phyloP scores from a whole-genome alignment of 2,329 filamentous ascomycete species.

The Beauveria rudraprayagi region DNA sequence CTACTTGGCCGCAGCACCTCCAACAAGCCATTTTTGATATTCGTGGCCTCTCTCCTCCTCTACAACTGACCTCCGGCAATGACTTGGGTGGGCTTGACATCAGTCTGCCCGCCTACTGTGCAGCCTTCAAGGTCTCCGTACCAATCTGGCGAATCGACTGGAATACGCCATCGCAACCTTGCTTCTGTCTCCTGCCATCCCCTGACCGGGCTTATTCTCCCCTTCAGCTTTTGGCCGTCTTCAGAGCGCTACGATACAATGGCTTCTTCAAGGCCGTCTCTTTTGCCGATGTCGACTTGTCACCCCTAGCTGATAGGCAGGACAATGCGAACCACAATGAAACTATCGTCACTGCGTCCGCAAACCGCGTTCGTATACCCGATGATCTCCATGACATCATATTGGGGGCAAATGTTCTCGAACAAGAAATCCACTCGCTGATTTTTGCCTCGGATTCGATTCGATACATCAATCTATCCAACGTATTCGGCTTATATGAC shows the following conservation, averaged over 20 bases:
- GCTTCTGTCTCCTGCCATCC: conserved; percentile 41
- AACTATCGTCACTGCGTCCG: conserved; percentile 44
- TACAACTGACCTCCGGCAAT: conserved; percentile 46
- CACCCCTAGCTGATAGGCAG: conserved; percentile 27
- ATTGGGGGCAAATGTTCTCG: conserved; percentile 41
- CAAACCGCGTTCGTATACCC: conserved; percentile 41
- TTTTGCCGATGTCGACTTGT: conserved; percentile 44
- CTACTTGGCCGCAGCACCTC: conserved; percentile 49
- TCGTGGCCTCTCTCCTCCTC: conserved; percentile 42
- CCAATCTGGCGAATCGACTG: conserved; percentile 45
- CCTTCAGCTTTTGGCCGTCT: conserved; percentile 47
- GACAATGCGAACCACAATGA: conserved; percentile 32
- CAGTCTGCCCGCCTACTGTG: conserved; percentile 47
- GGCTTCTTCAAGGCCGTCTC: conserved; percentile 53
- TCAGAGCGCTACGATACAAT: conserved; percentile 49
- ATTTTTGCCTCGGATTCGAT: conserved; percentile 48
- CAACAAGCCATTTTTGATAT: conserved; percentile 46
- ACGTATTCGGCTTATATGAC: conserved; percentile 27
- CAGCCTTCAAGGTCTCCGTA: conserved; percentile 40
- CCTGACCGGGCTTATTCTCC: conserved; percentile 34
- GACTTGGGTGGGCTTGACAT: conserved; percentile 47
- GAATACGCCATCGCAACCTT: conserved; percentile 36
- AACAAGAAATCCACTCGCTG: conserved; percentile 49
- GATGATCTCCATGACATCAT: conserved; percentile 41
- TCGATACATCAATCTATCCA: conserved; percentile 44